Conservation (phyloP, 768 basidiomycete species). For the Phlegmacium glaucopus region DNA sequence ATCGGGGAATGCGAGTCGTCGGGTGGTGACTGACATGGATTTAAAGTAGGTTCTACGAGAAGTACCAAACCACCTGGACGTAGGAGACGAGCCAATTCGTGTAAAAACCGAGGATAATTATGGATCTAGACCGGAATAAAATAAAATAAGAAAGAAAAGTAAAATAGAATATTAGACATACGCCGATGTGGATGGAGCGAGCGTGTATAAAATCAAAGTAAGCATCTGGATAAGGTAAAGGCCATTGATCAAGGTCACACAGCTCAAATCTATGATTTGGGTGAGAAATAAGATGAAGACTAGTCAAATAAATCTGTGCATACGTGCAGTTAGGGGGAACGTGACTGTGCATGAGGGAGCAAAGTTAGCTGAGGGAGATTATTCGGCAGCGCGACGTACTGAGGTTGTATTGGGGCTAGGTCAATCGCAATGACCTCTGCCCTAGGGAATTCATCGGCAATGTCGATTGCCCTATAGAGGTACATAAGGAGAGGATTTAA, state of each 20-base stretch:
- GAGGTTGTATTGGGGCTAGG: slow-evolving; percentile 70
- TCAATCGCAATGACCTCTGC: slow-evolving; percentile 69
- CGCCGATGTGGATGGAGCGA: slow-evolving; percentile 65
- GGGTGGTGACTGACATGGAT: slow-evolving; percentile 30
- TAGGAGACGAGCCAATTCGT: slow-evolving; percentile 61
- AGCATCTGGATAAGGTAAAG: slow-evolving; percentile 58
- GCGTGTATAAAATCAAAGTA: slow-evolving; percentile 71
- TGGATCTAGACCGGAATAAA: slow-evolving; percentile 41
- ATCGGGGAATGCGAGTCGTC: slow-evolving; percentile 14
- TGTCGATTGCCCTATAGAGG: slow-evolving; percentile 58
- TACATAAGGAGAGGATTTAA: slow-evolving; percentile 3
- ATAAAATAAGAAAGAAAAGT: slow-evolving; percentile 7
- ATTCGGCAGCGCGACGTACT: slow-evolving; percentile 38
- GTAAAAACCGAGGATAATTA: slow-evolving; percentile 57
- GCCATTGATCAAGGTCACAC: slow-evolving; percentile 60
- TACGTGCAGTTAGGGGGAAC: slow-evolving; percentile 76
- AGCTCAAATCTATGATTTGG: slow-evolving; percentile 55
- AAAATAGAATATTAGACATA: slow-evolving; percentile 37
- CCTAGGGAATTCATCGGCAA: slow-evolving; percentile 69
- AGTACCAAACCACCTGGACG: slow-evolving; percentile 70
- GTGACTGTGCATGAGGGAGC: slow-evolving; percentile 35
- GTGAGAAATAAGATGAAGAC: slow-evolving; percentile 3
- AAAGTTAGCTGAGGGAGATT: slow-evolving; percentile 13
- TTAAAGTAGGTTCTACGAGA: slow-evolving; percentile 58
- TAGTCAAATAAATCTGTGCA: slow-evolving; percentile 19